Base-by-base conservation (phyloP, 768 basidiomycete genomes). In the Mycena crocata region DNA sequence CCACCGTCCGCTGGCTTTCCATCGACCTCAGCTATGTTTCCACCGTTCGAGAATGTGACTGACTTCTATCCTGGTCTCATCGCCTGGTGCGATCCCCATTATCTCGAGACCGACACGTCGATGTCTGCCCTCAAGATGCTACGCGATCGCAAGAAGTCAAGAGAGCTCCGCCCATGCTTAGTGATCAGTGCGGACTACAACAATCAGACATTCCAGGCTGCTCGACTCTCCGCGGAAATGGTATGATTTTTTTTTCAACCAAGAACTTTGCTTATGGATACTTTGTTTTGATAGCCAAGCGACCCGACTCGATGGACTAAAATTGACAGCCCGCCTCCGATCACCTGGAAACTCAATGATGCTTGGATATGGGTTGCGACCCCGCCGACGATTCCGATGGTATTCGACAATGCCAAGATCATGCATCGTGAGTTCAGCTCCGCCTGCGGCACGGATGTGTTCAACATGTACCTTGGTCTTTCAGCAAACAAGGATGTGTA, bases 11-110 rank as follows among this genome's bases (percentile, higher is more conserved):
- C 40, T 42, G 17, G 17, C 6, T 19, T 21, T 6, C 7, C 40
- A 45, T 45, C 55, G 15, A 46, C 5, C 31, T 28, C 26, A 54
- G 28, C 32, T 35, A 59, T 64, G 57, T 70, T 70, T 34, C 51
- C 44, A 32, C 64, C 68, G 0, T 70, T 70, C 32, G 57, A 52
- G 32, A 44, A 45, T 31, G 49, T 45, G 24, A 49, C 26, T 4
- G 64, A 70, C 34, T 70, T 66, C 35, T 63, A 62, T 28, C 56
- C 64, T 34, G 68, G 48, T 75, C 79, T 80, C 77, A 83, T 70
- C 51, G 39, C 63, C 23, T 70, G 68, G 68, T 70, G 68, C 24
- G 68, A 70, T 56, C 68, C 68, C 34, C 9, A 42, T 28, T 58
- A 61, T 45, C 59, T 52, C 10, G 64, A 66, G 8, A 31, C 54